Conservation (phyloP, 495 filamentous ascomycete genomes). For the Rhypophila decipiens region DNA sequence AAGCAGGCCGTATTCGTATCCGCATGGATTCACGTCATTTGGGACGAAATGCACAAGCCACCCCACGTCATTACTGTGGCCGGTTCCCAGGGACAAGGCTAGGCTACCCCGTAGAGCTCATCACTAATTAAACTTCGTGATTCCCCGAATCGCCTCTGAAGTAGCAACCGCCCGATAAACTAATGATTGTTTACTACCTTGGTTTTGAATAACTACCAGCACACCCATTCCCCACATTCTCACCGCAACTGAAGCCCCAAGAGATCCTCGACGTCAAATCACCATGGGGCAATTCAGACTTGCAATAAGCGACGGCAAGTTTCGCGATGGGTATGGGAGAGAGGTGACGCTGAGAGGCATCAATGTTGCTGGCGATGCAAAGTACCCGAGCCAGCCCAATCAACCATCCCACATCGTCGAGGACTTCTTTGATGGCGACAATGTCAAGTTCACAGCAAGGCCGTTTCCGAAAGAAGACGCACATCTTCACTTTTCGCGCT, state of each 20-base stretch:
- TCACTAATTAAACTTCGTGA: no score
- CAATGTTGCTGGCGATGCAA: constrained; percentile 60
- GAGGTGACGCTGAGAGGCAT: constrained; percentile 56
- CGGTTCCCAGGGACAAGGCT: no score
- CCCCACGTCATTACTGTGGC: no score
- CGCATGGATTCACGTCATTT: no score
- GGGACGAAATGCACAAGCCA: no score
- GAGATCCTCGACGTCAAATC: background rate
- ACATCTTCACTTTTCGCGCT: constrained; percentile 76
- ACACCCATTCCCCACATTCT: background rate
- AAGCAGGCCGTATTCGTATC: no score
- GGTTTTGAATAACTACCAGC: no score
- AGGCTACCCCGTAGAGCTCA: no score
- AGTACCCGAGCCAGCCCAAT: constrained; percentile 67
- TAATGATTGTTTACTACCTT: no score
- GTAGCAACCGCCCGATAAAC: no score
- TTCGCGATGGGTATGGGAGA: constrained; percentile 56
- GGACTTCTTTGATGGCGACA: constrained; percentile 87
- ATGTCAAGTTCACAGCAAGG: constrained; percentile 79
- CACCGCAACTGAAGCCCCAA: background rate
- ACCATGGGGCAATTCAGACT: constrained; percentile 50
- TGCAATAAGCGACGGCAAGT: constrained; percentile 73
- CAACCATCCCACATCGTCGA: constrained; percentile 71
- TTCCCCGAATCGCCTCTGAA: no score
- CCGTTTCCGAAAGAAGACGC: constrained; percentile 82